Conservation (phyloP, 257 asterid species). For the Ballota nigra region DNA sequence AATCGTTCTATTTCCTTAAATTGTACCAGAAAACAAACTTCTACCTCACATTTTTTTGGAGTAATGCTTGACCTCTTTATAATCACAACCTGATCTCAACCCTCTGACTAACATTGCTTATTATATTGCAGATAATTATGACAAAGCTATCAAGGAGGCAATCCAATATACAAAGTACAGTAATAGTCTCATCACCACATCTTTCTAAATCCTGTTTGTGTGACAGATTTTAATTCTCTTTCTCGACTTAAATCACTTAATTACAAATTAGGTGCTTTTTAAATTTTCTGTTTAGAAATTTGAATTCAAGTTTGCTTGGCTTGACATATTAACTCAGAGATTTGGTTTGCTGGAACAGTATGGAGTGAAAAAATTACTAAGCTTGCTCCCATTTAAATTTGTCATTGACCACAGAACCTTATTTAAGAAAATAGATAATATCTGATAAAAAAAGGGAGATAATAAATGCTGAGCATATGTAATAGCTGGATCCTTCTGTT, state of each 20-base stretch:
- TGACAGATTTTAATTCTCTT: not conserved
- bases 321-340: not conserved
- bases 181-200: conserved; percentile 31
- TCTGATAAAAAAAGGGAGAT: too few species aligned
- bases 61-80: not conserved
- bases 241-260: not conserved
- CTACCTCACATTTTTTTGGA: conserved; percentile 8
- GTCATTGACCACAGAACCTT: not conserved
- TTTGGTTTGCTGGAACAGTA: not conserved
- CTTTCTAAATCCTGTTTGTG: not conserved
- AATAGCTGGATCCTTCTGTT: not conserved
- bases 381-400: not conserved
- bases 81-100: not conserved
- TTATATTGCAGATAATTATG: conserved; percentile 67
- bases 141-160: conserved; percentile 73
- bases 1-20: not conserved
- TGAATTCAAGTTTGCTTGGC: conserved; percentile 1
- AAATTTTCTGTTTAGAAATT: not conserved
- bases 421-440: not conserved
- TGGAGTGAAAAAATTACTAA: not conserved
- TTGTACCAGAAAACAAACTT: not conserved
- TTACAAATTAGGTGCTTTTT: not conserved
- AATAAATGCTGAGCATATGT: not conserved
- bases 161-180: conserved; percentile 55
- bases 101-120: conserved; percentile 13